Evolutionary conservation across 352 stramenopile genomes (phyloP), one percentile per base, ranked within the genome.

Genomic region (Pythium volutum): DNA sequence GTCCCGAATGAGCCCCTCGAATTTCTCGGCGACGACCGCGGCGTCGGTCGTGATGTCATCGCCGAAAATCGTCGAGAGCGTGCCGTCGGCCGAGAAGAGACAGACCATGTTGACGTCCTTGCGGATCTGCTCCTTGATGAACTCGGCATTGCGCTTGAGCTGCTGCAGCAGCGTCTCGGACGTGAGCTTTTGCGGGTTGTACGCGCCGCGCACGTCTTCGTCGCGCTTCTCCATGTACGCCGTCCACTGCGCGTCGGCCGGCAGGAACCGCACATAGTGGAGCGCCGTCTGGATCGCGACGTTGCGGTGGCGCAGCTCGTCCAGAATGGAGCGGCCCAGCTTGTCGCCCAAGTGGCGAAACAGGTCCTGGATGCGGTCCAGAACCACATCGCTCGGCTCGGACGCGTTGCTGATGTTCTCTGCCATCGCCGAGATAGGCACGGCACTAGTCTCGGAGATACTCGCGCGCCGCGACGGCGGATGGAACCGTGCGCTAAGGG

Each of bases 31-130:
- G 7, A 87, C 79, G 11, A 71, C 76, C 26, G 75, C 70, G 27
- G 82, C 67, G 55, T 87, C 76, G 2, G 68, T 66, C 2, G 63
- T 70, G 46, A 77, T 74, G 27, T 89, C 77, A 31, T 89, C 80
- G 1, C 76, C 73, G 41, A 91, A 88, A 60, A 89, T 91, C 20
- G 79, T 91, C 16, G 77, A 82, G 4, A 91, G 65, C 4, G 67
- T 81, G 7, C 82, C 82, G 47, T 89, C 75, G 16, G 74, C 51
- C 12, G 77, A 66, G 57, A 91, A 91, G 15, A 91, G 43, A 12
- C 81, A 91, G 15, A 91, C 74, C 14, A 74, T 89, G 55, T 91
- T 77, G 33, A 91, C 74, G 49, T 91, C 82, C 56, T 79, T 77
- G 12, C 75, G 78, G 55, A 91, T 79, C 55, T 89, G 76, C 22